Conservation (phyloP, 768 basidiomycete species). For the Lactarius indigo region DNA sequence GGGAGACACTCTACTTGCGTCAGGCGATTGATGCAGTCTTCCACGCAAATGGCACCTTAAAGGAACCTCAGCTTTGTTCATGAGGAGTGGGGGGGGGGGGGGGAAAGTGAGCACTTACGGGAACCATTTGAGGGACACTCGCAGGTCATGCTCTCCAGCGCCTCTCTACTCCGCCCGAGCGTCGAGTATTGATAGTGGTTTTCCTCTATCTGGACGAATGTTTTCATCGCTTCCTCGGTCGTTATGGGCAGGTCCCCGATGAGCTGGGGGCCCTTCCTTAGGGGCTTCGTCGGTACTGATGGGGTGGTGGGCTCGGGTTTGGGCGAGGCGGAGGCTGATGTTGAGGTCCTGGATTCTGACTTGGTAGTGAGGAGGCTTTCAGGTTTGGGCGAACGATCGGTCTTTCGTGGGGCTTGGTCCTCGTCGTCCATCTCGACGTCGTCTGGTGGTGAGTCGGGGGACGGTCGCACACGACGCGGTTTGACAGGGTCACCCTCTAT, state of each 20-base stretch:
- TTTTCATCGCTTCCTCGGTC: slow-evolving; percentile 63
- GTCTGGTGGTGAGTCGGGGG: slow-evolving; percentile 31
- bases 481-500: slow-evolving; percentile 20
- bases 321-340: slow-evolving; percentile 32
- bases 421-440: slow-evolving; percentile 31
- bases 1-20: slow-evolving; percentile 96
- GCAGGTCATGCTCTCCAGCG: slow-evolving; percentile 91
- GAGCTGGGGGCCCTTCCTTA: slow-evolving; percentile 53
- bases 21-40: slow-evolving; percentile 94
- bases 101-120: slow-evolving; percentile 36
- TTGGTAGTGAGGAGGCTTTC: slow-evolving; percentile 32
- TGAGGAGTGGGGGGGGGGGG: no score
- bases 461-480: slow-evolving; percentile 27
- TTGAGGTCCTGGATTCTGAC: slow-evolving; percentile 34
- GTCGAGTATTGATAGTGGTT: slow-evolving; percentile 88
- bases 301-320: slow-evolving; percentile 34
- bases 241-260: slow-evolving; percentile 80
- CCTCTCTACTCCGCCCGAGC: slow-evolving; percentile 83
- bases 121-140: slow-evolving; percentile 88
- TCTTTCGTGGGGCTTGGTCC: slow-evolving; percentile 4
- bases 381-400: slow-evolving; percentile 30
- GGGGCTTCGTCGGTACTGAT: slow-evolving; percentile 16
- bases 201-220: slow-evolving; percentile 66
- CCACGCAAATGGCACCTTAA: slow-evolving; percentile 68
- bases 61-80: slow-evolving; percentile 42